Evolutionary conservation across 2,329 filamentous ascomycete species (phyloP).

Genomic region (Aspergillus sp.): DNA sequence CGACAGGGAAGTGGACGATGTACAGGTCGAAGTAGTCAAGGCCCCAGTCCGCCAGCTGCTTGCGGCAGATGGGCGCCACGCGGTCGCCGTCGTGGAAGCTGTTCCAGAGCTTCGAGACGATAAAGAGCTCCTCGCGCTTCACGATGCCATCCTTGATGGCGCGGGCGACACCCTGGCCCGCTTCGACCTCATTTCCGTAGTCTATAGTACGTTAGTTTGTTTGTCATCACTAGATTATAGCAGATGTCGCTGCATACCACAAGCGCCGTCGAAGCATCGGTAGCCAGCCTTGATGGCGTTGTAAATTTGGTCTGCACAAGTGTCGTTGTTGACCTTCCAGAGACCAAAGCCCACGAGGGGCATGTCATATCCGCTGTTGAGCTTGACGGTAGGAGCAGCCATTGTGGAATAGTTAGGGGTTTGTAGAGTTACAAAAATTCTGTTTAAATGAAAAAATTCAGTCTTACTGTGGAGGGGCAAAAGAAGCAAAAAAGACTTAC

Average conservation of each 20-base stretch:
- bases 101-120: conserved; percentile 92
- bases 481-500: too few relatives aligned
- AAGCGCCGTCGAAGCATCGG: conserved; percentile 58
- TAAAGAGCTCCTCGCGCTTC: conserved; percentile 82
- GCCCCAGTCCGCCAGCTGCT: conserved; percentile 76
- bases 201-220: conserved; percentile 48
- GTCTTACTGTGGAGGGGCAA: too few relatives aligned
- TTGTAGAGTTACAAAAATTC: too few relatives aligned
- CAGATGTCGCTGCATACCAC: conserved; percentile 41
- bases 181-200: conserved; percentile 78
- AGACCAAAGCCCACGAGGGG: conserved; percentile 49
- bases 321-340: conserved; percentile 76
- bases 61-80: conserved; percentile 69
- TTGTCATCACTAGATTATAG: too few relatives aligned
- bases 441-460: too few relatives aligned
- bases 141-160: conserved; percentile 78
- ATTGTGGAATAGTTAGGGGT: too few relatives aligned
- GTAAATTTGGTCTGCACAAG: conserved; percentile 72
- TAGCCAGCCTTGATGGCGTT: conserved; percentile 62
- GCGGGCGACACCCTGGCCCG: conserved; percentile 69
- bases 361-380: conserved; percentile 30
- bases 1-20: conserved; percentile 84
- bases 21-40: conserved; percentile 88
- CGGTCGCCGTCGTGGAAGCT: conserved; percentile 77
- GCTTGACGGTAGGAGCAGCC: conserved; percentile 21